Base-by-base conservation (phyloP, 2,329 filamentous ascomycete genomes). In the Fusarium neocosmosporiellum region DNA sequence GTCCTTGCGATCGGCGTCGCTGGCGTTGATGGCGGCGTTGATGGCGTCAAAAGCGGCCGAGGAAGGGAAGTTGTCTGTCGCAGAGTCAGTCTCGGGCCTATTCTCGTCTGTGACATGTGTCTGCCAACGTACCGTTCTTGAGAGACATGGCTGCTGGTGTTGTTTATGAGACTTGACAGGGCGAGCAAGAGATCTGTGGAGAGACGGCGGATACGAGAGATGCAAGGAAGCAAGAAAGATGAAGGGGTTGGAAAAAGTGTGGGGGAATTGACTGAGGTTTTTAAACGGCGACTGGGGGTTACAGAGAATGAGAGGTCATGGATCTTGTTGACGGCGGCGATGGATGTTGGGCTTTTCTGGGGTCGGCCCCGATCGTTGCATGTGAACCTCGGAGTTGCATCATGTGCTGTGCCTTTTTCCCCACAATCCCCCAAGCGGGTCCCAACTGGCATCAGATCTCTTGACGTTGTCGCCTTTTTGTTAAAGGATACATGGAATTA, bases 1-100 rank as follows among this genome's bases (percentile, higher is more conserved):
- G 75, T 95, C 92, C 86, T 97, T 93, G 84, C 92, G 91, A 79
- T 94, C 93, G 74, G 89, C 88, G 31, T 93, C 91, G 82, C 89
- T 90, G 78, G 88, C 83, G 79, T 87, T 84, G 73, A 99, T 91
- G 60, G 91, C 89, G 62, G 85, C 81, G 83, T 93, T 90, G 88
- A 99, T 98, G 79, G 87, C 88, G 81, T 99, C 96, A 84, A 99
- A 99, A 76, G 95, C 95, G 75, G 85, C 91, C 68, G 96, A 98
- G 80, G 96, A 91, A 74, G 96, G 96, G 85, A 98, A 98, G 76
- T 91, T 91, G 83, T 90, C 93, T 95, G 64, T 59, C 24, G 36
- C 24, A 24, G 20, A 66, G 59, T 66, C 46, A 65, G 58, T 31
- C 20, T 62, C 39, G 34, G 39, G 27, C 66, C 61, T n/a, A 31